A percentile compares a stretch with the other conserved stretches of the same genome.
Conservation (phyloP, 768 basidiomycete genomes). For the Tylopilus rubrobrunneus region DNA sequence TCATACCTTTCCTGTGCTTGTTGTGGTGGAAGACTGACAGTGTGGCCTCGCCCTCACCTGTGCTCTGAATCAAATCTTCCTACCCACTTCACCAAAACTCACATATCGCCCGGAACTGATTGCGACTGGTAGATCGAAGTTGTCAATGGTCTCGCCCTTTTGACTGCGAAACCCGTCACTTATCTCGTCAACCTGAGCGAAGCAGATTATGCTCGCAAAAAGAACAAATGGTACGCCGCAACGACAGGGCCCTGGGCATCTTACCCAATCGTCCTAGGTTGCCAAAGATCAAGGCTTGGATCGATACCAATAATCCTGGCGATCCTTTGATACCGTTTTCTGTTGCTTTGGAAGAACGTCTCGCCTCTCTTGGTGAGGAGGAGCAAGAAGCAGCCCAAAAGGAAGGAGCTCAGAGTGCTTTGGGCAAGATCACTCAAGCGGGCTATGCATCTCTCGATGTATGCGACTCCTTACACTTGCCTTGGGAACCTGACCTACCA, state of each 20-base stretch:
- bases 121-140: slow-evolving; percentile 66
- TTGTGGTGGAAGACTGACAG: slow-evolving; percentile 57
- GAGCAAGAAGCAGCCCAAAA: slow-evolving; percentile 79
- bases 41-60: slow-evolving; percentile 59
- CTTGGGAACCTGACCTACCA: neutral
- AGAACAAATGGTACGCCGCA: slow-evolving; percentile 86
- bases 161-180: slow-evolving; percentile 96
- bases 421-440: slow-evolving; percentile 93
- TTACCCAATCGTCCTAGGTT: slow-evolving; percentile 48
- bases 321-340: slow-evolving; percentile 97
- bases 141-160: slow-evolving; percentile 81
- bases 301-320: slow-evolving; percentile 93
- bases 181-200: slow-evolving; percentile 98
- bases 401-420: slow-evolving; percentile 67
- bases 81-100: neutral
- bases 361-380: slow-evolving; percentile 56
- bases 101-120: slow-evolving; percentile 9
- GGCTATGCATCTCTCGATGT: slow-evolving; percentile 88
- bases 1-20: slow-evolving; percentile 42
- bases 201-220: slow-evolving; percentile 91
- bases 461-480: slow-evolving; percentile 21
- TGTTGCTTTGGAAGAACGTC: slow-evolving; percentile 90
- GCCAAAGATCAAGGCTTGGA: slow-evolving; percentile 97
- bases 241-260: neutral
- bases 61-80: slow-evolving; percentile 19